Evolutionary conservation across 176 grass and related monocot genomes (phyloP).

Genomic region (Melocanna baccifera): DNA sequence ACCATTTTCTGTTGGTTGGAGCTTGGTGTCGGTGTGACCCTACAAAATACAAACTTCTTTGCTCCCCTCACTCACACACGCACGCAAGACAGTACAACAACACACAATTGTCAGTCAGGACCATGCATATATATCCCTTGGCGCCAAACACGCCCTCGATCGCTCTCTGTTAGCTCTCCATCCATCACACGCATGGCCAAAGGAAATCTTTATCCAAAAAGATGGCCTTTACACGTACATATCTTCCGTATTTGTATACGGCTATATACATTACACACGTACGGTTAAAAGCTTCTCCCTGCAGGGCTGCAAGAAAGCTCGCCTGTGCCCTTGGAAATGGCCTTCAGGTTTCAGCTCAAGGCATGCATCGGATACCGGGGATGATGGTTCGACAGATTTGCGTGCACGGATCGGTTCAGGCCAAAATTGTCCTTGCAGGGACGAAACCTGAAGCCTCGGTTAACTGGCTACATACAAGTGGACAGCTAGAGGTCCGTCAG

Average conservation of each 20-base stretch:
- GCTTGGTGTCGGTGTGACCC: background rate
- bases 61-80: background rate
- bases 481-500: too few species aligned
- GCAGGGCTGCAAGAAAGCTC: background rate
- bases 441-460: too few species aligned
- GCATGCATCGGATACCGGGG: too few species aligned
- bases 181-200: background rate
- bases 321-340: background rate
- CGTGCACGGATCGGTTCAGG: too few species aligned
- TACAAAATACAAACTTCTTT: background rate
- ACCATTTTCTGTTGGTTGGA: slow-evolving; percentile 21
- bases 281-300: background rate
- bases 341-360: background rate
- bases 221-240: background rate
- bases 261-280: background rate
- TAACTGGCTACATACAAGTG: too few species aligned
- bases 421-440: too few species aligned
- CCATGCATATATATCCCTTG: background rate
- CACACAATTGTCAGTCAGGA: background rate
- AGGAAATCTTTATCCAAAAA: background rate
- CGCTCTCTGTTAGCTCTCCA: background rate
- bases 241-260: background rate
- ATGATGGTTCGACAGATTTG: too few species aligned
- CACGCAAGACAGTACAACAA: background rate
- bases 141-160: background rate